Evolutionary conservation across 2,329 filamentous ascomycete genomes (phyloP), one percentile per base, ranked within the genome.

Genomic region (Sordariomycetes sp.): DNA sequence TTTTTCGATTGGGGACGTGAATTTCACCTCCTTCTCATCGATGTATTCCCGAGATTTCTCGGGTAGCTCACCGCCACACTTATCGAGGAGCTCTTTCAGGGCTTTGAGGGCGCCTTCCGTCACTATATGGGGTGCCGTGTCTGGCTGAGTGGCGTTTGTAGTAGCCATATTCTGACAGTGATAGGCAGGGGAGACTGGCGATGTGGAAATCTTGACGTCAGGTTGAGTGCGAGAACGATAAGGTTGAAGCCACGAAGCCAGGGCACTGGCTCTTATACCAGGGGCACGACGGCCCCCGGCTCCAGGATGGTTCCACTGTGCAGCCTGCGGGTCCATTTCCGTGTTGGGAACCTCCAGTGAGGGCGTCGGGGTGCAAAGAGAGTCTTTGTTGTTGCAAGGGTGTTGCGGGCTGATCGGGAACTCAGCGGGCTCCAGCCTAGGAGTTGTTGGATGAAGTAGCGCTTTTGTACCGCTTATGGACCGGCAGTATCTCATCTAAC

Each of bases 1-100:
- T 72, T 68, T 11, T 67, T 50, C 18, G 25, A 62, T 43, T 60
- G 60, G 37, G 68, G 65, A 52, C 62, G 7, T 65, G 60, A 75
- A 72, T 1, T 60, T 57, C 57, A 73, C 67, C 55, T 67, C 58
- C 16, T 63, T 60, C 4, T 32, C 28, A 32, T 32, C 28, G 40
- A 62, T 58, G 48, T 70, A 64, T 24, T 61, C 53, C 28, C 66
- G 57, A 59, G 74, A 66, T 7, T 16, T 8, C 14, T 28, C 25
- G 10, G 55, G 55, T 22, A 58, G 25, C 28, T 58, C 55, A 14
- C 6, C 16, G 12, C 35, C 20, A 34, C 55, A 58, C 20, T 34
- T n/a, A 16, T 32, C 22, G 16, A 58, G 14, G 16, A 57, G 55
- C 8, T 46, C 24, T 16, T 11, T 20, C 14, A 58, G 16, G 2